phyloP scores from a whole-genome alignment of 116 monocot species.

The Dioscorea cayenensis region DNA sequence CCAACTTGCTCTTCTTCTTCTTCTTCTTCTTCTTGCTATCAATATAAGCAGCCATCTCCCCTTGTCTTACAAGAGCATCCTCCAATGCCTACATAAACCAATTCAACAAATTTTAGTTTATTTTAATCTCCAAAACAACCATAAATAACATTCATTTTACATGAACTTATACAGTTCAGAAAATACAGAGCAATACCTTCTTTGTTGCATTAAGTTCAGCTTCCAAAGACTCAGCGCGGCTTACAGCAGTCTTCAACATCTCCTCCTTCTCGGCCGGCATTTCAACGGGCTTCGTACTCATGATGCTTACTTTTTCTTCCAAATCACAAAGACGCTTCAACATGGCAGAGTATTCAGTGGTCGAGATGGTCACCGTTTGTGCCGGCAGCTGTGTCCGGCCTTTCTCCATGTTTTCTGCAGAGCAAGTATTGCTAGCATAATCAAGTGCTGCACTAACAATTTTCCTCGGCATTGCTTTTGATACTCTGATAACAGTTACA shows the following conservation, averaged over 20 bases:
- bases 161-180: neutral
- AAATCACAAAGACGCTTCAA: conserved; percentile 60
- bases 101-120: neutral
- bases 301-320: conserved; percentile 56
- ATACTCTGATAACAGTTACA: conserved; percentile 51
- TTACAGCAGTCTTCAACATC: conserved; percentile 53
- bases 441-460: conserved; percentile 21
- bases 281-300: conserved; percentile 43
- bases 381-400: conserved; percentile 9
- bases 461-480: conserved; percentile 46
- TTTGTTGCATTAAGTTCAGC: conserved; percentile 71
- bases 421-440: conserved; percentile 2
- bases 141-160: neutral
- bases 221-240: conserved; percentile 53
- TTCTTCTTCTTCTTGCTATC: conserved; percentile 45
- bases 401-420: conserved; percentile 18
- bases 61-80: conserved; percentile 47
- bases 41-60: conserved; percentile 58
- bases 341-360: conserved; percentile 28
- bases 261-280: conserved; percentile 76
- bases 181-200: conserved; percentile 43
- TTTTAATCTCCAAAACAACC: neutral
- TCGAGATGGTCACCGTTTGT: conserved; percentile 17
- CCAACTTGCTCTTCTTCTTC: conserved; percentile 47
- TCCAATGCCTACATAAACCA: conserved; percentile 53